Evolutionary conservation across 495 filamentous ascomycete species (phyloP), one percentile per base, ranked within the genome.

Genomic region (Bombardia bombarda): DNA sequence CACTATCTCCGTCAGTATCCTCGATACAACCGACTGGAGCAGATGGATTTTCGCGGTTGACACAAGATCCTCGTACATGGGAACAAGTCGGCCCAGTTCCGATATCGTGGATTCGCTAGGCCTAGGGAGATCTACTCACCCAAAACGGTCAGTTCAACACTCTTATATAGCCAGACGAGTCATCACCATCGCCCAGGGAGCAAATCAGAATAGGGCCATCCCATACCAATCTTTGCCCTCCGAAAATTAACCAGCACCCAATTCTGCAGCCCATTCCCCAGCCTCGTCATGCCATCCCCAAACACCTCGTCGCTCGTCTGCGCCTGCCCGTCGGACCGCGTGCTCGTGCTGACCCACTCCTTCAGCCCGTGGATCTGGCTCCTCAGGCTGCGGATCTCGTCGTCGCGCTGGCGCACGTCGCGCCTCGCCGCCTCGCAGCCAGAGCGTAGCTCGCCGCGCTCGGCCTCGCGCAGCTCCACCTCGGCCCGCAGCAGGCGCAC

Each of bases 191-290:
- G 9, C 26, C 13, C 26, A 7, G 9, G 3, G 24, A 5, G 6
- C 2, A 8, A 33, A 14, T 2, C 7, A 23, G 17, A 31, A 33
- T 9, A 16, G 24, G 38, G 36, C 25, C 17, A 45, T 55, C 67
- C 20, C 56, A n/a, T n/a, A 73, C 72, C 68, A 49, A 77, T 55
- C 51, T 60, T 74, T 5, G 65, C 64, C 55, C 65, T 66, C 45
- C 75, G 61, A 38, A 78, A 78, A 55, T 73, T 62, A 18, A 68
- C 64, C 41, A 78, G 67, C 9, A 74, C 68, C 75, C 75, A 79
- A 48, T 75, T 75, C 61, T 79, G 75, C 58, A 79, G 55, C 39
- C 66, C 67, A 52, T 75, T 76, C 23, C 69, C 72, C 36, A 79
- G 47, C 51, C 60, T 62, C 40, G 60, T 50, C 66, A 71, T 65